A percentile compares a stretch with the other conserved stretches of the same genome.
Evolutionary conservation across 2,329 filamentous ascomycete genomes (phyloP).

Genomic region (Colletotrichum chrysophilum): DNA sequence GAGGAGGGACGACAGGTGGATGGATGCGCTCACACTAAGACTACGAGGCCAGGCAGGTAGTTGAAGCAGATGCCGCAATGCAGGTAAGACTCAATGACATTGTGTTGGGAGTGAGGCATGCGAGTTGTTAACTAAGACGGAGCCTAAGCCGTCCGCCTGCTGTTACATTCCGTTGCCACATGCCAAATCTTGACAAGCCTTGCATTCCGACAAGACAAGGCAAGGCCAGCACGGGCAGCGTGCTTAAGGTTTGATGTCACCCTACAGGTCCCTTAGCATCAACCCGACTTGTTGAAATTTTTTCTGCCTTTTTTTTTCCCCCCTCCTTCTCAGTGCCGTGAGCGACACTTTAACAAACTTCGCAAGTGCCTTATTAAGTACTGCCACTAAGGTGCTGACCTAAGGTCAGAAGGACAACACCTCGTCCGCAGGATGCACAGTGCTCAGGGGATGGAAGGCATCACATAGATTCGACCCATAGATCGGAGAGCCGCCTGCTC

Average conservation of each 20-base stretch:
- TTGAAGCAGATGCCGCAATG: background rate
- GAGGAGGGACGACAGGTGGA: background rate
- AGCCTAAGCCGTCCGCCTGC: background rate
- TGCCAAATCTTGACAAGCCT: background rate
- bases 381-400: background rate
- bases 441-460: background rate
- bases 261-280: background rate
- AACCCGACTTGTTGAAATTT: background rate
- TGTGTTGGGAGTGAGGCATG: background rate
- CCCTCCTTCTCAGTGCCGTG: background rate
- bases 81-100: background rate
- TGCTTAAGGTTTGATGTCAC: conserved; percentile 19
- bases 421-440: background rate
- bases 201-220: background rate
- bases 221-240: background rate
- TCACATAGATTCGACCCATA: background rate
- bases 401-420: background rate
- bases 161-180: background rate
- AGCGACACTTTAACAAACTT: background rate
- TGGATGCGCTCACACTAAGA: background rate
- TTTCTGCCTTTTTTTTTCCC: background rate
- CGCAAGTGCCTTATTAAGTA: background rate
- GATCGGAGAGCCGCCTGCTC: background rate
- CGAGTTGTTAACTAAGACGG: background rate
- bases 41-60: background rate